Conservation (phyloP, 2,329 filamentous ascomycete species). For the Neofusicoccum parvum region DNA sequence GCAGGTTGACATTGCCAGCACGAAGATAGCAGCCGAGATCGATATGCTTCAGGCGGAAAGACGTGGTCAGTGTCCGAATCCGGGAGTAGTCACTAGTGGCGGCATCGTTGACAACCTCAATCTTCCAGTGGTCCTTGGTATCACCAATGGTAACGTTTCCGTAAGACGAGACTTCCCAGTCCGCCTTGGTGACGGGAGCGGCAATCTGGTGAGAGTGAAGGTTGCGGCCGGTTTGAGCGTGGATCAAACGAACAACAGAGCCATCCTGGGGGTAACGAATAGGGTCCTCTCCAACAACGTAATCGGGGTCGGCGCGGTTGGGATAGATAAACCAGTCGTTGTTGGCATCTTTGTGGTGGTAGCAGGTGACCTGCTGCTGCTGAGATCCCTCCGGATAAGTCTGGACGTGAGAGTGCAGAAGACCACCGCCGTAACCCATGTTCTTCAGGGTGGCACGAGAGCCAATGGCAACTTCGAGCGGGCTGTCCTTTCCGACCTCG, state of each 20-base stretch:
- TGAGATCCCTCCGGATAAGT: conserved; percentile 90
- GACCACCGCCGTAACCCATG: conserved; percentile 97
- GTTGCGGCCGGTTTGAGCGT: conserved; percentile 94
- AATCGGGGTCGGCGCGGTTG: conserved; percentile 76
- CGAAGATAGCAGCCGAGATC: conserved; percentile 89
- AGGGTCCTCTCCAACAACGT: conserved; percentile 68
- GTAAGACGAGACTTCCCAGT: conserved; percentile 93
- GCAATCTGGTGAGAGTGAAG: conserved; percentile 90
- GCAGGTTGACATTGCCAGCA: conserved; percentile 92
- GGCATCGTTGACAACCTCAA: conserved; percentile 90
- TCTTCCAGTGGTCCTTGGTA: conserved; percentile 94
- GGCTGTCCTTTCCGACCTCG: conserved; percentile 91
- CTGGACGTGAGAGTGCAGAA: conserved; percentile 94
- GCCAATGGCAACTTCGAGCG: conserved; percentile 85
- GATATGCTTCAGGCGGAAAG: conserved; percentile 84
- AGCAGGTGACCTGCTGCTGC: conserved; percentile 98
- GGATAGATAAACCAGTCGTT: conserved; percentile 99
- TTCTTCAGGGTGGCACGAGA: conserved; percentile 95
- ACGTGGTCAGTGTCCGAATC: conserved; percentile 87
- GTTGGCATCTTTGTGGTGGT: conserved; percentile 99
- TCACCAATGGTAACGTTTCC: conserved; percentile 95
- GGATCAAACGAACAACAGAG: conserved; percentile 80
- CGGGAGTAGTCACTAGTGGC: conserved; percentile 81
- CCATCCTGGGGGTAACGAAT: conserved; percentile 76
- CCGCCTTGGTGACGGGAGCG: conserved; percentile 84